A percentile compares a stretch with the other conserved stretches of the same genome.
Evolutionary conservation across 805 yeast genomes (phyloP).

Genomic region (Clavispora phyllophila): DNA sequence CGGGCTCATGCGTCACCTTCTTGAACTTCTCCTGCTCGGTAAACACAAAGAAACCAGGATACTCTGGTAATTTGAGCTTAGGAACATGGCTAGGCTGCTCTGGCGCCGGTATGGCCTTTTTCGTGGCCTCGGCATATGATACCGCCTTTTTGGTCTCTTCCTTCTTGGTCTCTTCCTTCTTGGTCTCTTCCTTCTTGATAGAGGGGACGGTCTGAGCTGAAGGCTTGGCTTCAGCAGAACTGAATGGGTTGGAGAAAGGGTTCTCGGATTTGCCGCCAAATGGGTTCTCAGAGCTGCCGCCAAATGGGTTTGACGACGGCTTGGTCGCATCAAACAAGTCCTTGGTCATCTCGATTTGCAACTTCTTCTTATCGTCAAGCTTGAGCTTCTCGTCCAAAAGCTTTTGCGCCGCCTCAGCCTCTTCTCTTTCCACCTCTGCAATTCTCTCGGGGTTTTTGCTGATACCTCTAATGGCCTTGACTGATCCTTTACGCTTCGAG

Average conservation of each 20-base stretch:
- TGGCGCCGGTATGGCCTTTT: neutral
- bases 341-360: conserved; percentile 37
- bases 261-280: conserved; percentile 10
- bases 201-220: neutral
- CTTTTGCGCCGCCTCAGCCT: conserved; percentile 23
- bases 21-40: conserved; percentile 68
- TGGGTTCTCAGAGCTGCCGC: conserved; percentile 20
- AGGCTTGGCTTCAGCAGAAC: conserved; percentile 4
- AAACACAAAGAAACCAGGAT: conserved; percentile 63
- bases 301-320: conserved; percentile 25
- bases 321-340: conserved; percentile 26
- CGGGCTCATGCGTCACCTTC: conserved; percentile 49
- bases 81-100: neutral
- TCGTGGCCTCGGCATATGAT: neutral
- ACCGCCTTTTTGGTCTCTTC: neutral
- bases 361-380: conserved; percentile 40
- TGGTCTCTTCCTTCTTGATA: neutral
- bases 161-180: neutral
- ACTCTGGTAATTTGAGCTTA: conserved; percentile 37
- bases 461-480: conserved; percentile 75
- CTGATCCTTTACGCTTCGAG: conserved; percentile 61
- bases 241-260: conserved; percentile 14
- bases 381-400: conserved; percentile 37
- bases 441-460: conserved; percentile 51
- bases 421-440: conserved; percentile 32